Conservation (phyloP, 495 filamentous ascomycete species). For the Neurospora terricola region DNA sequence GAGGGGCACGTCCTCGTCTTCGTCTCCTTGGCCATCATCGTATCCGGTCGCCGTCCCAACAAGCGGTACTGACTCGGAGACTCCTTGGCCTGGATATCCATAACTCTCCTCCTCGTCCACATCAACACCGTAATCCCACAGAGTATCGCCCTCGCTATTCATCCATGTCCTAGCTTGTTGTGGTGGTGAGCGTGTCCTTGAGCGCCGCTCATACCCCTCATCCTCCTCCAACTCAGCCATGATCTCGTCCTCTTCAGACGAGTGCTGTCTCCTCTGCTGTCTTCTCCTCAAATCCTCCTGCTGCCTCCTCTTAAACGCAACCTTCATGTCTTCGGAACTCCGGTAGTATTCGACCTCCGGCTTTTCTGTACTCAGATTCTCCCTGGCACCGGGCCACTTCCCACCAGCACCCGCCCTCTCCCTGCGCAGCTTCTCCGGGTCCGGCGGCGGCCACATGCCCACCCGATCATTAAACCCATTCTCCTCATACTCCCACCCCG, state of each 20-base stretch:
- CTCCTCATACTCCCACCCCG: conserved; percentile 61
- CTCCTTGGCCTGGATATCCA: conserved; percentile 8
- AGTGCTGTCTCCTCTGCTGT: conserved; percentile 36
- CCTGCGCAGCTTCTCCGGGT: conserved; percentile 70
- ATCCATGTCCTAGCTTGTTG: conserved; percentile 47
- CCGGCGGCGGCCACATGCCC: conserved; percentile 72
- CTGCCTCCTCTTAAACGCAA: conserved; percentile 27
- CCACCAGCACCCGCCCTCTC: conserved; percentile 11
- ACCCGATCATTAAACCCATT: conserved; percentile 77
- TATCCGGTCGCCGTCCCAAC: background rate
- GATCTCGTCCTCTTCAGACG: conserved; percentile 23
- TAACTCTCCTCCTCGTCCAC: conserved; percentile 70
- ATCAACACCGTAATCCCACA: conserved; percentile 87
- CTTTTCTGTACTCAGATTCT: background rate
- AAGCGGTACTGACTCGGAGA: background rate
- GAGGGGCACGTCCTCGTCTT: conserved; percentile 70
- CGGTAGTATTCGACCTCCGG: conserved; percentile 9
- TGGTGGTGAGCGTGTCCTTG: conserved; percentile 24
- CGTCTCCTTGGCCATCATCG: conserved; percentile 3
- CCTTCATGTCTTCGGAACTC: conserved; percentile 18
- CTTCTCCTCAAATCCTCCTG: conserved; percentile 35
- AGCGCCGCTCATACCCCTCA: conserved; percentile 22
- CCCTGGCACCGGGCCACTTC: conserved; percentile 20
- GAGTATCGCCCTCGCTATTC: conserved; percentile 74
- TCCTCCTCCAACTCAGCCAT: conserved; percentile 36